Base-by-base conservation (phyloP, 179 eudicot species). In the Silene vulgaris region DNA sequence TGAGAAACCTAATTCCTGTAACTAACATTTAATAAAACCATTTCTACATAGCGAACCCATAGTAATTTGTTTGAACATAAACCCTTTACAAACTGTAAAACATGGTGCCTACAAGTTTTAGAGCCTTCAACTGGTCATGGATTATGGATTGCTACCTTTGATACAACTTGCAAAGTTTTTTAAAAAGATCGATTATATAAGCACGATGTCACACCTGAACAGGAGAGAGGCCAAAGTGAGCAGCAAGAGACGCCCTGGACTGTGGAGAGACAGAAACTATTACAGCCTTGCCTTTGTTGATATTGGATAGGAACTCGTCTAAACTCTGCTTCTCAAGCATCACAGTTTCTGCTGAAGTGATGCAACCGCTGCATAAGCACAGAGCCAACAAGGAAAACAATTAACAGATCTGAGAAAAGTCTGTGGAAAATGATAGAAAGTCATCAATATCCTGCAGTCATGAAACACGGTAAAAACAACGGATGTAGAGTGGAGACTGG, bases 261-360 rank as follows among this genome's bases (percentile, higher is more conserved):
- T 93, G 99, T 21, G 98, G 97, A 23, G 99, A 93, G 65, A 96
- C 75, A 67, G 99, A 96, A 57, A 96, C 91, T 77, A 96, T 80
- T 48, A 93, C 93, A 68, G 91, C 75, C 79, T 86, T 90, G 68
- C 97, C 97, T 75, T 81, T 78, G 13, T 88, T 73, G 60, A 96
- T 85, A 79, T 79, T 86, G 23, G 88, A 86, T 60, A 96, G 84
- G 68, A 96, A 96, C 82, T 96, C 99, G 72, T 93, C 99, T 82
- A 88, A 80, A 84, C 97, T 91, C 78, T 93, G 99, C 88, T 96
- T 96, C 89, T 96, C 97, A 78, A 96, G 97, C 99, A 93, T 93
- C 66, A 93, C 93, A 3, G 97, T 96, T 84, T 96, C 98, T 28
- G 97, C 99, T 73, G 97, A 90, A 28, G 99, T 96, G 68, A 96